These are phyloP conservation scores for Hypoxylon rickii DNA, from an alignment of 495 filamentous ascomycete genomes.

Conservation along the genomic window DNA sequence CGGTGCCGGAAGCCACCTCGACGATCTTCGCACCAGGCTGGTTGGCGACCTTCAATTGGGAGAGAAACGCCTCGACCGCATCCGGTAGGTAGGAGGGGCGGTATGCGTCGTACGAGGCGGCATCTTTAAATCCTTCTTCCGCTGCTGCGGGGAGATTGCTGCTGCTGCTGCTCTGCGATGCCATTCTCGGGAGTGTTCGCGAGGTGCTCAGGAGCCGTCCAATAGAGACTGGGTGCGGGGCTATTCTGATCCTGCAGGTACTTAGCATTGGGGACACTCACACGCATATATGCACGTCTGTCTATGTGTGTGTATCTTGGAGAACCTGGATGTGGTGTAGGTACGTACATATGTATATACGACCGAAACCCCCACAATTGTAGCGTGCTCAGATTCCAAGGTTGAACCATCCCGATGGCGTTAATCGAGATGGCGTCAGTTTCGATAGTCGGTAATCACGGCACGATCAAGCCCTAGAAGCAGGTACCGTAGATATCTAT, in stretches of 20 bases:
- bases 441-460: constrained; percentile 9
- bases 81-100: constrained; percentile 64
- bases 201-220: background rate
- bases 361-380: constrained; percentile 7
- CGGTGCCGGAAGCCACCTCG: constrained; percentile 68
- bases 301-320: too few relatives aligned
- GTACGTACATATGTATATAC: too few relatives aligned
- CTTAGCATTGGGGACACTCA: too few relatives aligned
- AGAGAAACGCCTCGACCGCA: constrained; percentile 59
- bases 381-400: background rate
- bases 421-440: too few relatives aligned
- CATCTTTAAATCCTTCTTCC: constrained; percentile 59
- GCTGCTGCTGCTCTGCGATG: constrained; percentile 20
- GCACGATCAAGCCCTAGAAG: too few relatives aligned
- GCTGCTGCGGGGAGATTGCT: constrained; percentile 36
- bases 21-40: constrained; percentile 52
- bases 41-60: constrained; percentile 49
- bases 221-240: too few relatives aligned
- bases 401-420: constrained; percentile 7
- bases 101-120: constrained; percentile 61
- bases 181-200: constrained; percentile 23
- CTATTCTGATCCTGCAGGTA: too few relatives aligned
- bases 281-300: too few relatives aligned
- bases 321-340: too few relatives aligned
- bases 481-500: too few relatives aligned